These are phyloP conservation scores for Nakazawaea anatomiae DNA, from an alignment of 805 yeast species.

Conservation along the genomic window DNA sequence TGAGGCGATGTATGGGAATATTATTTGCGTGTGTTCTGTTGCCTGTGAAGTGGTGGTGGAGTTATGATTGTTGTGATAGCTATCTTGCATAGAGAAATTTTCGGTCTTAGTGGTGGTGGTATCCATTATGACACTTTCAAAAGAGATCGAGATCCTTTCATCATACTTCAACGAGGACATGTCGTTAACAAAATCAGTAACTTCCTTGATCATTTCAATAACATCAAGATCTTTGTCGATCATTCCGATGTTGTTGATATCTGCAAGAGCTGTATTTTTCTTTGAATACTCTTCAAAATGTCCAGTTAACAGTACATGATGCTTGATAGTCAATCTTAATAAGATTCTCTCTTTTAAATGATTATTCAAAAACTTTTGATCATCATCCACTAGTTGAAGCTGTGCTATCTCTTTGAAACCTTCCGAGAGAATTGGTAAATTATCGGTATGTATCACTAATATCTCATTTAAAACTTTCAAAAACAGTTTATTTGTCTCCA, in stretches of 20 bases:
- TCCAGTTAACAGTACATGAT: constrained; percentile 62
- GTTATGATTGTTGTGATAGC: not conserved
- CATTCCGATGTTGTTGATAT: constrained; percentile 49
- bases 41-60: not conserved
- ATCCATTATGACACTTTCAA: constrained; percentile 34
- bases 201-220: constrained; percentile 52
- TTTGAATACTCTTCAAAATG: constrained; percentile 24
- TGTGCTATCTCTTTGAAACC: constrained; percentile 64
- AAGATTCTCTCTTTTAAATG: constrained; percentile 83
- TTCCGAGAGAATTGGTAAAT: constrained; percentile 71
- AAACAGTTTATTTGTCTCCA: constrained; percentile 50
- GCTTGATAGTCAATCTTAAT: constrained; percentile 82
- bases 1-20: constrained; percentile 81
- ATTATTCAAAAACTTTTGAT: constrained; percentile 49
- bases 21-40: constrained; percentile 27
- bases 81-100: constrained; percentile 19
- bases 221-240: constrained; percentile 65
- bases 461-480: constrained; percentile 49
- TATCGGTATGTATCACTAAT: constrained; percentile 76
- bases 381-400: constrained; percentile 17
- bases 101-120: constrained; percentile 25
- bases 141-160: constrained; percentile 52
- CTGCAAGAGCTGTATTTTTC: constrained; percentile 28
- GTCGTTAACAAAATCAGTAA: constrained; percentile 74
- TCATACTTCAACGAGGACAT: constrained; percentile 82